Percentiles rank a stretch among this genome's conserved stretches.
These are phyloP conservation scores for Acacia concinna DNA, from an alignment of 331 rosid species.

Conservation along the genomic window DNA sequence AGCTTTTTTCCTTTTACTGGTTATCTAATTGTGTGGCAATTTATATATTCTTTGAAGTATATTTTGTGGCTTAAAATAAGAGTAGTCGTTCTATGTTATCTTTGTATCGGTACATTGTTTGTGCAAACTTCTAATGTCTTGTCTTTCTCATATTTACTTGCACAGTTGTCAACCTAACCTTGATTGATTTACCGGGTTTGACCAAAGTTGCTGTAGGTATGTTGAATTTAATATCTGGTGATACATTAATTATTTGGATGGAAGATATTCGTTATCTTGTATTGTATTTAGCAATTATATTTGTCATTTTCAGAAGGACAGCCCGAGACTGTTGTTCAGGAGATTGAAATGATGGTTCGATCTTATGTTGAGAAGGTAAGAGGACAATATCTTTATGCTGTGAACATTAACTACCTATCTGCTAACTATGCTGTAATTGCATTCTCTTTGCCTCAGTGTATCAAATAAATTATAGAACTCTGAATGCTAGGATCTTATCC, in stretches of 20 bases:
- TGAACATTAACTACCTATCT: not conserved
- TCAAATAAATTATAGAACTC: slow-evolving; percentile 16
- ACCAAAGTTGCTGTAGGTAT: slow-evolving; percentile 97
- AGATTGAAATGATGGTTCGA: slow-evolving; percentile 90
- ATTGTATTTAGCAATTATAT: slow-evolving; percentile 19
- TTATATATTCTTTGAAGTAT: slow-evolving; percentile 6
- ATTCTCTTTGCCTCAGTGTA: not conserved
- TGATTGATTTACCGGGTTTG: slow-evolving; percentile 94
- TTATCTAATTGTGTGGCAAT: not conserved
- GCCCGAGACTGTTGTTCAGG: slow-evolving; percentile 81
- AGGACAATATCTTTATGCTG: not conserved
- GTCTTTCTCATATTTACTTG: slow-evolving; percentile 21
- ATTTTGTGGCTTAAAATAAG: not conserved
- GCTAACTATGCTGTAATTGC: not conserved
- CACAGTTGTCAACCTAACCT: slow-evolving; percentile 97
- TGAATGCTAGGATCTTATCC: slow-evolving; percentile 1
- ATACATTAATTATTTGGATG: slow-evolving; percentile 11
- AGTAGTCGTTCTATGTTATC: slow-evolving; percentile 14
- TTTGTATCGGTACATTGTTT: not conserved
- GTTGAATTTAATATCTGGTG: slow-evolving; percentile 31
- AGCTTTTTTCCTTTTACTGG: not conserved
- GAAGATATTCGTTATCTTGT: slow-evolving; percentile 8
- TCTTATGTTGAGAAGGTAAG: slow-evolving; percentile 86
- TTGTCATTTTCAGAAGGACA: slow-evolving; percentile 71
- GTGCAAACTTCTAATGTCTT: slow-evolving; percentile 15